Conservation (phyloP, 2,329 filamentous ascomycete species). For the Cercospora canescens region DNA sequence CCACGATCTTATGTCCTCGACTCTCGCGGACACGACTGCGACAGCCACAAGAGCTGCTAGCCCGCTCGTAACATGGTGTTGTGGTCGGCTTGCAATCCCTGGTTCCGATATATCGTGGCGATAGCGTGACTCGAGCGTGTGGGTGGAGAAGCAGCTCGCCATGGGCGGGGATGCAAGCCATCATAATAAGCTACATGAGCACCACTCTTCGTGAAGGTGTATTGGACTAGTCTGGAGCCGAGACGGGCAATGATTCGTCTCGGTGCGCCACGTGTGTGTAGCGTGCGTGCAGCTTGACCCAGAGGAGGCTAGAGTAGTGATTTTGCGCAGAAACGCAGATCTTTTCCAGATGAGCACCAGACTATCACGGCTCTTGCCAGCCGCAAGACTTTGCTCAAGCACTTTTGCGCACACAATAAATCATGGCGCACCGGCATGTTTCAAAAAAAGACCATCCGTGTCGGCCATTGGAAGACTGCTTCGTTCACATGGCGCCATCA, state of each 20-base stretch:
- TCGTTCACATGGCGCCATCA: neutral
- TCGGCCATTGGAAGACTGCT: neutral
- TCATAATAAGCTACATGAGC: conserved; percentile 4
- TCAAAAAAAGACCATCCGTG: neutral
- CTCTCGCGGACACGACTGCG: neutral
- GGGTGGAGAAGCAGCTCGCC: neutral
- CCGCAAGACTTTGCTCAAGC: neutral
- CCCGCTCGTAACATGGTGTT: conserved; percentile 1
- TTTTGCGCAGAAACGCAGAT: conserved; percentile 1
- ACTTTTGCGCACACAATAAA: neutral
- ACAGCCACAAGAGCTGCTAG: conserved; percentile 4
- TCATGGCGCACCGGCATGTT: neutral
- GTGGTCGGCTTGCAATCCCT: conserved; percentile 2
- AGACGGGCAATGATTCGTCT: conserved; percentile 2
- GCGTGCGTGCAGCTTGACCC: conserved; percentile 2
- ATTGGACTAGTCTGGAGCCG: neutral
- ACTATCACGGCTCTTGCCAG: neutral
- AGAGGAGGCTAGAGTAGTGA: conserved; percentile 6
- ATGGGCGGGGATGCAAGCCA: conserved; percentile 1
- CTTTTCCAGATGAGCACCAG: neutral
- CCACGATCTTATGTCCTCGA: neutral
- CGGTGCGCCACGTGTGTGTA: conserved; percentile 4
- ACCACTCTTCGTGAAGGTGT: neutral
- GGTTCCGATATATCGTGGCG: neutral
- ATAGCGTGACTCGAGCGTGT: neutral